Evolutionary conservation across 2,329 filamentous ascomycete species (phyloP), one percentile per base, ranked within the genome.

Genomic region (Sodiomyces alkalinus): DNA sequence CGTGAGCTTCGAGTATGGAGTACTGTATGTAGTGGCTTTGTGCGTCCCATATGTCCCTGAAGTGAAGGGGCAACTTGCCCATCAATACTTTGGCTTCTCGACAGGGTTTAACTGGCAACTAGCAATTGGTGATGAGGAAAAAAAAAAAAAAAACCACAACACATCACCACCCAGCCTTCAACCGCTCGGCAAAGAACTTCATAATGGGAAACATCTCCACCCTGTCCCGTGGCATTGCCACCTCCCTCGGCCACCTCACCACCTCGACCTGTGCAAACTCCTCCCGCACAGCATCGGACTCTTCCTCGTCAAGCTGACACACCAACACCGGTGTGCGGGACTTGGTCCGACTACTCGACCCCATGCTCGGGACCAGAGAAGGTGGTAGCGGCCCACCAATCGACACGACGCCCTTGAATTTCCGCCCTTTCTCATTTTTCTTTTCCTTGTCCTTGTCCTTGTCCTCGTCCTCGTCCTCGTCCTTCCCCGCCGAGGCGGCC

Each of bases 171-270:
- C 40, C 43, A 14, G 35, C 41, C 27, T 42, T 42, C 40, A 90
- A 50, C 42, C 76, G 64, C 28, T 76, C 65, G 0, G 76, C 75
- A 42, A 85, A 67, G 42, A 77, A 94, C 44, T 78, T 71, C 83
- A 94, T 94, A 34, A 94, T 67, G 1, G 86, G 85, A 43, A 86
- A 46, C 66, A 92, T 86, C 61, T 96, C 86, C 8, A 92, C 83
- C 29, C 78, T 64, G 46, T 65, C 77, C 25, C 62, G 59, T n/a
- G 85, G 83, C 86, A 94, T 93, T 1, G 66, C 67, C 49, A 92
- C 82, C 5, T 76, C 80, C 3, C 75, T 71, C 43, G 64, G 68
- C 72, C 80, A 90, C 43, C 68, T 68, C 31, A 73, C 73, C 37
- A 75, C 62, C 48, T 72, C 64, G 14, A 82, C 72, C 42, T 73